A percentile compares a stretch with the other conserved stretches of the same genome.
phyloP scores from a whole-genome alignment of 768 basidiomycete species.

The Suillus hirtellus region DNA sequence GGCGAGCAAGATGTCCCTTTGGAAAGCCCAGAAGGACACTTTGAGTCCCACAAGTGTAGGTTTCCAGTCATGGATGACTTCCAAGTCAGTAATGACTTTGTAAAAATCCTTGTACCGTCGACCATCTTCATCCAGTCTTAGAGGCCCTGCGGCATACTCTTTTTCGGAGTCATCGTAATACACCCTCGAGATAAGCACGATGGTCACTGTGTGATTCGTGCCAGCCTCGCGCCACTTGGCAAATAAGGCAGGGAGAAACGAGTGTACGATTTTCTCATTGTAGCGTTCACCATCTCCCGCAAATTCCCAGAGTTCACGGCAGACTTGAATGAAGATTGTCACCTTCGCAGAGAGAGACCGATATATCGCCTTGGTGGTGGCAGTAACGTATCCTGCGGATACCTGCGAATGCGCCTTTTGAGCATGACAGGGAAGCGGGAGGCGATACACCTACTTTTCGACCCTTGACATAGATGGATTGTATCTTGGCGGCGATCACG shows the following conservation, averaged over 20 bases:
- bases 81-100: constrained; percentile 92
- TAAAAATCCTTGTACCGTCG: constrained; percentile 94
- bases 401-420: constrained; percentile 45
- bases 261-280: constrained; percentile 97
- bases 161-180: constrained; percentile 83
- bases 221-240: constrained; percentile 78
- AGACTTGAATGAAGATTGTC: constrained; percentile 95
- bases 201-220: constrained; percentile 91
- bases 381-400: constrained; percentile 78
- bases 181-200: constrained; percentile 92
- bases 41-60: constrained; percentile 84
- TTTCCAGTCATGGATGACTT: constrained; percentile 86
- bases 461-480: constrained; percentile 71
- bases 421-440: neutral
- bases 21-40: constrained; percentile 87
- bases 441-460: constrained; percentile 48
- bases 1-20: constrained; percentile 85
- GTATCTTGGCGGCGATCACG: constrained; percentile 78
- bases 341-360: constrained; percentile 89
- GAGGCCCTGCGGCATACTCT: constrained; percentile 79
- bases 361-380: constrained; percentile 85
- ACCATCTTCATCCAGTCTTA: constrained; percentile 73
- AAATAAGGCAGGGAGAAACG: constrained; percentile 90
- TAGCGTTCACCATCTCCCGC: constrained; percentile 94
- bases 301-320: constrained; percentile 95